Evolutionary conservation across 768 basidiomycete genomes (phyloP), one percentile per base, ranked within the genome.

Genomic region (Galerina sulciceps): DNA sequence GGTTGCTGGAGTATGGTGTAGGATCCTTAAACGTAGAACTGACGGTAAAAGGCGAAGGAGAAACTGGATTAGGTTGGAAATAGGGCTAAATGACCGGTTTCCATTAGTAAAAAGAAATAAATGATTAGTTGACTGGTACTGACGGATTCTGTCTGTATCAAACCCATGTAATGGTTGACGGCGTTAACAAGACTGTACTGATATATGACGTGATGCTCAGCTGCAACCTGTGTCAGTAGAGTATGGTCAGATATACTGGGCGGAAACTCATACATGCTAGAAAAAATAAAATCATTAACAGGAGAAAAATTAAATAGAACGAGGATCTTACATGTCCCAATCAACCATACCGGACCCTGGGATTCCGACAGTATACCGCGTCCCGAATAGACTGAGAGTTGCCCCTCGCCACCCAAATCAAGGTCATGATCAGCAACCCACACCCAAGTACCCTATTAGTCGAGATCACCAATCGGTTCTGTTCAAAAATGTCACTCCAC

Each of bases 401-500:
- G 84, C 10, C 75, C 71, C 13, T 67, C 60, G 18, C 79, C 72
- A 48, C 78, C 69, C 20, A 77, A 76, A 56, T 93, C 91, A 20
- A 92, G 78, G 57, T 91, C 86, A 65, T 94, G 91, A 65, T 94
- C 92, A 15, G 91, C 89, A 14, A 81, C 75, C 91, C 91, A 93
- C 8, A 90, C 77, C 91, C 91, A 93, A 18, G 85, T 81, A 26
- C 87, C 88, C 86, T 89, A 53, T 15, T 35, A 23, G 17, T 67
- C 14, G 20, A 36, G 17, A 41, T 50, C 15, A 34, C 17, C 35
- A 26, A 31, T 40, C 10, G 15, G n/a, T 35, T 52, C 23, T 4
- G n/a, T 13, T 22, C 31, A 3, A 18, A 26, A 20, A 65, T 11
- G 62, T 84, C 88, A 76, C 11, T 31, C 26, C 8, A 26, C 68